Evolutionary conservation across 2,329 filamentous ascomycete species (phyloP), one percentile per base, ranked within the genome.

Genomic region (Amylocarpus encephaloides): DNA sequence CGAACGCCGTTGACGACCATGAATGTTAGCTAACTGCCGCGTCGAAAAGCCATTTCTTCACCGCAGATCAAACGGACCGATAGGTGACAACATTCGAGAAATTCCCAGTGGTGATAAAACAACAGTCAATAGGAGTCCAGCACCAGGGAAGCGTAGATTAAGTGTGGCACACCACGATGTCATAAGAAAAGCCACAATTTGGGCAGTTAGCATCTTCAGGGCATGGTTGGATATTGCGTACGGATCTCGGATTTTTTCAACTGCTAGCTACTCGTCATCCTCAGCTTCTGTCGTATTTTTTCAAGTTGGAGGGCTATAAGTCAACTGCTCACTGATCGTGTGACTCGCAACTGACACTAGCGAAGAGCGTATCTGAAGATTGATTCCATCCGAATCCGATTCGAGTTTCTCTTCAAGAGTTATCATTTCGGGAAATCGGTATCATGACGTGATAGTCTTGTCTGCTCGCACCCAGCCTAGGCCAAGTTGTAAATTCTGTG

Each of bases 91-190:
- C 26, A 6, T 46, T 42, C 10, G 42, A 29, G 22, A 22, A n/a
- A 38, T 15, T 36, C 3, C 35, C 34, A 29, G n/a, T 13, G 18
- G 29, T 6, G 18, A 34, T 15, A 16, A 46, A 44, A 34, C 34
- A 48, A 19, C 46, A 48, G 42, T 45, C 50, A 40, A 46, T 18
- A 19, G 48, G 44, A 15, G 36, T 49, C 41, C 49, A 46, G 30
- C 30, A 19, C 39, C 43, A 16, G 39, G 43, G 46, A 15, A 52
- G 33, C n/a, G 46, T 43, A 43, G 11, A 47, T 44, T 43, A 43
- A 49, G 33, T 46, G 50, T 52, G 50, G 18, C 46, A 52, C 46
- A 52, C 50, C 40, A 22, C 40, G 45, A 46, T 9, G 35, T 18
- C 43, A 42, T 26, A 11, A 29, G 18, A 22, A 12, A 46, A 49